These are phyloP conservation scores for Primulina eburnea DNA, from an alignment of 257 asterid genomes.

Conservation along the genomic window DNA sequence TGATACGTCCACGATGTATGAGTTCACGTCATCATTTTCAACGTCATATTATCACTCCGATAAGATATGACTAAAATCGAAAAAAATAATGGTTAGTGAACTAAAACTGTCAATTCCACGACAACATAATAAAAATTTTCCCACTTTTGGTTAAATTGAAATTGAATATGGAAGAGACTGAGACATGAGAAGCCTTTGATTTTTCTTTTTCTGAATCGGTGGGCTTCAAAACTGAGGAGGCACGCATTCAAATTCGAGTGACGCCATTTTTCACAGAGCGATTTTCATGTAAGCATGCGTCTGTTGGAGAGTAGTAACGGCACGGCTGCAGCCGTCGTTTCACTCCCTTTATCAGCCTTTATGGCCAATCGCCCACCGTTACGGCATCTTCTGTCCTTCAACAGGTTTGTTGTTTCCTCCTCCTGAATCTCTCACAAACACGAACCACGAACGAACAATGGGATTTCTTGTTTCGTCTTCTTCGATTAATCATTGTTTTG, in stretches of 20 bases:
- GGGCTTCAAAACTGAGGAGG: not conserved
- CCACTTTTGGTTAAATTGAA: no score
- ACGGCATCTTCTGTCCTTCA: not conserved
- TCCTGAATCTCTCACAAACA: not conserved
- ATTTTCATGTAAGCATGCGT: constrained; percentile 26
- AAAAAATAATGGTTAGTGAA: no score
- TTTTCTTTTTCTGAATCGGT: not conserved
- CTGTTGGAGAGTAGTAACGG: constrained; percentile 21
- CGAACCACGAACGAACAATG: not conserved
- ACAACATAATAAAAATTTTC: no score
- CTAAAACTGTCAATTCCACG: no score
- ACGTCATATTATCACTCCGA: no score
- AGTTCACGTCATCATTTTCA: no score
- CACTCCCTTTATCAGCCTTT: constrained; percentile 30
- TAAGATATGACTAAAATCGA: no score
- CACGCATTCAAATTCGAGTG: not conserved
- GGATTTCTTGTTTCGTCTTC: not conserved
- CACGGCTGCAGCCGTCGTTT: constrained; percentile 34
- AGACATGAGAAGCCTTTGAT: no score
- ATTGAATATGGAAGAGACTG: no score
- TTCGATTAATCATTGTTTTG: not conserved
- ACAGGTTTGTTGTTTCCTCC: not conserved
- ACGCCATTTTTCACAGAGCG: not conserved
- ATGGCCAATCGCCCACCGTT: not conserved
- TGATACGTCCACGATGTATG: no score